Conservation (phyloP, 2,329 filamentous ascomycete genomes). For the Xenosphaeropsis pyriputrescens region DNA sequence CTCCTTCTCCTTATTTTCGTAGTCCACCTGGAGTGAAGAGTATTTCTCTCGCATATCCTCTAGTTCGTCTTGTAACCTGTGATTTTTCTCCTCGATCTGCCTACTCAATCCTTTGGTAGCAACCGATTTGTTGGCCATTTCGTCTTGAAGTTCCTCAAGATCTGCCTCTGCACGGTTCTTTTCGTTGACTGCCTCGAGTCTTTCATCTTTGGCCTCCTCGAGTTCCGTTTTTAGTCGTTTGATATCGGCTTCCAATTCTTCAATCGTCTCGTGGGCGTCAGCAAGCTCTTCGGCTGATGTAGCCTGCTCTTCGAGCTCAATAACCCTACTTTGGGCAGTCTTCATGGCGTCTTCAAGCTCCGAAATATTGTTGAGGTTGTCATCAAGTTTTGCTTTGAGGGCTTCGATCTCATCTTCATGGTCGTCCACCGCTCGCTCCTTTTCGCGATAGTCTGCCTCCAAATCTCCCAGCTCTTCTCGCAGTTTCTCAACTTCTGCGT, state of each 20-base stretch:
- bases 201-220: conserved; percentile 36
- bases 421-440: conserved; percentile 57
- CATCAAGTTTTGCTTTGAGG: conserved; percentile 38
- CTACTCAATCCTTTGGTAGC: conserved; percentile 60
- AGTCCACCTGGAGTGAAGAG: conserved; percentile 22
- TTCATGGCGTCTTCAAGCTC: conserved; percentile 45
- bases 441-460: conserved; percentile 61
- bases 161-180: conserved; percentile 43
- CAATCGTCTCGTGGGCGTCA: conserved; percentile 38
- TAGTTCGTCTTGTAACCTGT: conserved; percentile 52
- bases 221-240: conserved; percentile 37
- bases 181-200: conserved; percentile 35
- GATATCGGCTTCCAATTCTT: conserved; percentile 39
- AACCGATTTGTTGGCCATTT: conserved; percentile 67
- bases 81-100: conserved; percentile 58
- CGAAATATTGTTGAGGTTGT: conserved; percentile 34
- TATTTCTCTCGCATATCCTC: conserved; percentile 32
- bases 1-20: conserved; percentile 25
- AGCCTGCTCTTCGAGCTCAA: conserved; percentile 43
- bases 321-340: conserved; percentile 31
- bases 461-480: conserved; percentile 63
- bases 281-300: conserved; percentile 34
- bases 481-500: conserved; percentile 48
- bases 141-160: conserved; percentile 55
- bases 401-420: conserved; percentile 63